These are phyloP conservation scores for Exophiala alcalophila DNA, from an alignment of 2,329 filamentous ascomycete genomes.

Conservation along the genomic window DNA sequence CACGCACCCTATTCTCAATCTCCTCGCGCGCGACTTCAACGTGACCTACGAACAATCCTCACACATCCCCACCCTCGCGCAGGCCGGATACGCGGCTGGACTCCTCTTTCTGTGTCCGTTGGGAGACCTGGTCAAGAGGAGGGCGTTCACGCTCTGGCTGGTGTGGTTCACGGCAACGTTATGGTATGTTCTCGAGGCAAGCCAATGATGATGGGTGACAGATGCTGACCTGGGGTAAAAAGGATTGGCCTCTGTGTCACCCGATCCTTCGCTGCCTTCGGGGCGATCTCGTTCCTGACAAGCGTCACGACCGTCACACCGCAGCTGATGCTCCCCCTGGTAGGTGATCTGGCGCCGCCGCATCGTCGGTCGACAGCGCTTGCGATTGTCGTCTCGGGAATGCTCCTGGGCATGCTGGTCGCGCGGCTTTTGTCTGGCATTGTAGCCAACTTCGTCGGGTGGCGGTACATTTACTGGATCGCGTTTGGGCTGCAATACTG, in stretches of 20 bases:
- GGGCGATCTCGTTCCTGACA: slow-evolving; percentile 69
- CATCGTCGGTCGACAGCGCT: slow-evolving; percentile 66
- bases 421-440: slow-evolving; percentile 73
- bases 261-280: slow-evolving; percentile 61
- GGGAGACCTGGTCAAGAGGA: slow-evolving; percentile 65
- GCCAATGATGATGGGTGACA: no score
- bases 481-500: slow-evolving; percentile 67
- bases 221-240: background rate
- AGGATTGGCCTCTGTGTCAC: slow-evolving; percentile 67
- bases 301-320: slow-evolving; percentile 77
- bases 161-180: slow-evolving; percentile 65
- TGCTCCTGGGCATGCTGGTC: slow-evolving; percentile 72
- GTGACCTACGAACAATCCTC: slow-evolving; percentile 67
- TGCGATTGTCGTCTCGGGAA: slow-evolving; percentile 70
- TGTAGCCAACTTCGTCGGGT: slow-evolving; percentile 68
- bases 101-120: slow-evolving; percentile 72
- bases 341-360: slow-evolving; percentile 72
- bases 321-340: slow-evolving; percentile 74
- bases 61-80: slow-evolving; percentile 70
- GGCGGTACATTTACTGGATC: slow-evolving; percentile 78
- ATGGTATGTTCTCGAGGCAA: slow-evolving; percentile 49
- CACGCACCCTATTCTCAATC: slow-evolving; percentile 73
- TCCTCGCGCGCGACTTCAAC: slow-evolving; percentile 67
- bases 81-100: slow-evolving; percentile 74
- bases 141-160: slow-evolving; percentile 64